Evolutionary conservation across 352 stramenopile genomes (phyloP), one percentile per base, ranked within the genome.

Genomic region (Poterioochromonas sp.): DNA sequence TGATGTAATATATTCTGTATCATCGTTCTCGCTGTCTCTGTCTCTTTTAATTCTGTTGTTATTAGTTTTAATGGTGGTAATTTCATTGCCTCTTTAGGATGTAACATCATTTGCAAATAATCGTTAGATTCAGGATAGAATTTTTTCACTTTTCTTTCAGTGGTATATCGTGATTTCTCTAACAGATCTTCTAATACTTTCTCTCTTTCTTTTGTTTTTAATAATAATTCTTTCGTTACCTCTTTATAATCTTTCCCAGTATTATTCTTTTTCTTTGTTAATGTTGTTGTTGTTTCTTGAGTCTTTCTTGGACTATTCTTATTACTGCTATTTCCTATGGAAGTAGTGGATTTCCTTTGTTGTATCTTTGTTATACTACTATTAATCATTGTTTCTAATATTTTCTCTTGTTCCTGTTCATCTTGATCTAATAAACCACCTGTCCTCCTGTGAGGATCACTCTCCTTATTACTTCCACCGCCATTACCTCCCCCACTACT

Each of bases 101-200:
- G 62, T 29, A 71, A 29, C 62, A 71, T 71, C 62, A 71, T 71
- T 29, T 41, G 12, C 39, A 71, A 43, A 12, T 26, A 8, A 43
- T 71, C 32, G 11, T 71, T 29, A 44, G 39, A 5, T 41, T 1
- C 2, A 22, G 32, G 15, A 44, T 71, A 1, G 18, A 71, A 8
- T 47, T 71, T 8, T 39, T 39, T 8, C 5, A 68, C 58, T 39
- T 15, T 35, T 35, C 26, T 68, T 26, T 68, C 58, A 37, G 5
- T 35, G 5, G 12, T 68, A 68, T 68, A 68, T 26, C 5, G 26
- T 39, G 58, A 68, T n/a, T n/a, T n/a, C 26, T 68, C 12, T 39
- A 26, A 40, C 26, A 29, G 58, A 39, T 18, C 15, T 58, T 58
- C 26, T 26, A 58, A 26, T 15, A 15, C 47, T 58, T 58, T 58